Percentiles rank a stretch among this genome's conserved stretches.
Evolutionary conservation across 1,139 yeast genomes (phyloP).

Genomic region (Blastobotrys malaysiensis): DNA sequence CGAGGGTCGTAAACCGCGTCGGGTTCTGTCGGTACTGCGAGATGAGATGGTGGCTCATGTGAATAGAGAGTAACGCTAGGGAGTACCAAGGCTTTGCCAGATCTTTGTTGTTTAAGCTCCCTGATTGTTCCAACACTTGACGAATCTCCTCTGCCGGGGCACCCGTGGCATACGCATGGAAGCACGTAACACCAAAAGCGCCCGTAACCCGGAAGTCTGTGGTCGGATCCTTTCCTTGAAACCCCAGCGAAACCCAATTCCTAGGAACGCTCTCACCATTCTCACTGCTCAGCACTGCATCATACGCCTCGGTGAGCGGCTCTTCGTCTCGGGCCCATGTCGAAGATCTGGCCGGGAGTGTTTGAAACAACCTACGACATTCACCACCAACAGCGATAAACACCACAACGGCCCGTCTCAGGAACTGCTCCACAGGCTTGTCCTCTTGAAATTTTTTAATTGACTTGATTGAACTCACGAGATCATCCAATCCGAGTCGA

Average conservation of each 20-base stretch:
- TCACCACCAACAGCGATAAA: not conserved
- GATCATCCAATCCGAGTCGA: not conserved
- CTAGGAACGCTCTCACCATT: slow-evolving; percentile 6
- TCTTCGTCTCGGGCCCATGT: slow-evolving; percentile 12
- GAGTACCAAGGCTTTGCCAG: slow-evolving; percentile 33
- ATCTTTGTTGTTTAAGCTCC: slow-evolving; percentile 4
- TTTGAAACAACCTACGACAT: not conserved
- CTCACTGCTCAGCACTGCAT: slow-evolving; percentile 14
- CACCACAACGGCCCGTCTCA: not conserved
- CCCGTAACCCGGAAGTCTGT: slow-evolving; percentile 38
- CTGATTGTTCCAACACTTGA: slow-evolving; percentile 18
- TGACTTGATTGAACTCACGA: slow-evolving; percentile 1
- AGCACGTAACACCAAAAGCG: slow-evolving; percentile 28
- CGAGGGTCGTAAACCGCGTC: not conserved
- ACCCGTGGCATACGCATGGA: slow-evolving; percentile 23
- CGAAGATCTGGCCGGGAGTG: not conserved
- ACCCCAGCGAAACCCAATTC: slow-evolving; percentile 36
- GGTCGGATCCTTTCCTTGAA: slow-evolving; percentile 36
- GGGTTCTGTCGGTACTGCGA: not conserved
- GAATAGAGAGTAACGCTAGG: slow-evolving; percentile 35
- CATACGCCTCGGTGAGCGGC: slow-evolving; percentile 12
- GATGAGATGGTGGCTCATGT: slow-evolving; percentile 25
- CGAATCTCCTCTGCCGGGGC: slow-evolving; percentile 15
- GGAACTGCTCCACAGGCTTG: not conserved
- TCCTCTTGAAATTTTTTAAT: slow-evolving; percentile 6